phyloP scores from a whole-genome alignment of 306 rosid species.

The Oemleria cerasiformis region DNA sequence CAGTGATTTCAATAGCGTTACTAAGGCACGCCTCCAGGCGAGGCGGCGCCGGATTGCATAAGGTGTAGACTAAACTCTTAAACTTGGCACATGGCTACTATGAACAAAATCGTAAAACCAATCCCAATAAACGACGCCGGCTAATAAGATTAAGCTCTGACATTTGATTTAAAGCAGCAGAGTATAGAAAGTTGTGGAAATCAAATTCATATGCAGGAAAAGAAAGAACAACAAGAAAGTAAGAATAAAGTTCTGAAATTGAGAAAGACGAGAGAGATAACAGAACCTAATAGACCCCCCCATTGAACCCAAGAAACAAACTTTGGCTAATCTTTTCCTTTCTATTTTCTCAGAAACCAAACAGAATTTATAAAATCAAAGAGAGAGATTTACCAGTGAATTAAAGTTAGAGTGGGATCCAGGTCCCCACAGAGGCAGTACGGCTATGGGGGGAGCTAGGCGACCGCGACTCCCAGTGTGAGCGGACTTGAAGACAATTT shows the following conservation, averaged over 20 bases:
- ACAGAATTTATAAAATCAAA: background rate
- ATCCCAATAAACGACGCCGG: background rate
- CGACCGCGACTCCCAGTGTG: background rate
- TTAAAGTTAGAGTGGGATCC: background rate
- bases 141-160: background rate
- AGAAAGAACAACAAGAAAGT: background rate
- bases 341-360: background rate
- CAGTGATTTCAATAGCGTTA: no score
- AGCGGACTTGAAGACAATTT: background rate
- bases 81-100: background rate
- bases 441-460: no score
- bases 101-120: background rate
- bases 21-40: no score
- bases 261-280: background rate
- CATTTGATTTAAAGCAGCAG: background rate
- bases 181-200: no score
- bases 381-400: background rate
- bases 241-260: background rate
- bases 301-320: slow-evolving; percentile 2
- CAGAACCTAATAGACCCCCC: background rate
- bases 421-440: background rate
- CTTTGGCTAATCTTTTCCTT: background rate
- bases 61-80: no score
- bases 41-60: no score
- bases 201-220: no score